Percentiles rank a stretch among this genome's conserved stretches.
phyloP scores from a whole-genome alignment of 2,329 filamentous ascomycete species.

The Fusarium sp. region DNA sequence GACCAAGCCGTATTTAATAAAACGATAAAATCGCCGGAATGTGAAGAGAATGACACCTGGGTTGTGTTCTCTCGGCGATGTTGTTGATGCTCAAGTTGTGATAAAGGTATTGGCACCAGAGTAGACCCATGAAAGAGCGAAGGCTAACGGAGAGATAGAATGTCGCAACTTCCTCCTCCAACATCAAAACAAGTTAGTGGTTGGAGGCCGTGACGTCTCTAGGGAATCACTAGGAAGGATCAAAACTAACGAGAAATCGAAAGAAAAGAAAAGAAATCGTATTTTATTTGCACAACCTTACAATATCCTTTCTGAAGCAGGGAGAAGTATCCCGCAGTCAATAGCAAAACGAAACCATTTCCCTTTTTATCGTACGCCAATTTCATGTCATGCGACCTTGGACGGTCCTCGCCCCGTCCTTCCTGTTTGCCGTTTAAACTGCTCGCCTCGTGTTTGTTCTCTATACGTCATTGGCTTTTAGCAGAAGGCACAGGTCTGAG shows the following conservation, averaged over 20 bases:
- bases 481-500: conserved; percentile 61
- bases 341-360: conserved; percentile 42
- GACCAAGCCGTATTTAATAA: conserved; percentile 2
- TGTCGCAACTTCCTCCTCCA: conserved; percentile 1
- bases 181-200: too few species aligned
- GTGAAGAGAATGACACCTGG: conserved; percentile 21
- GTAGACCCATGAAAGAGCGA: too few species aligned
- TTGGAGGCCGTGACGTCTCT: background rate
- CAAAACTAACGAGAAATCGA: background rate
- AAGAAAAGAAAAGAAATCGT: conserved; percentile 23
- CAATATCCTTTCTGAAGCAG: conserved; percentile 33
- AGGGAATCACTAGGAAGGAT: background rate
- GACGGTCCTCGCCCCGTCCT: conserved; percentile 63
- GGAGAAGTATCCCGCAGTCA: conserved; percentile 18
- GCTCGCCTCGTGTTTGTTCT: conserved; percentile 30
- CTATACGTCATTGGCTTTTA: conserved; percentile 31
- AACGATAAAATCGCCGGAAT: conserved; percentile 6
- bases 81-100: background rate
- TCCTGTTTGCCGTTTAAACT: conserved; percentile 52
- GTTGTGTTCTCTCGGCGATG: conserved; percentile 1
- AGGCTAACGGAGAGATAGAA: too few species aligned
- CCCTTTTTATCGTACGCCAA: conserved; percentile 59
- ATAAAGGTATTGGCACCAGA: background rate
- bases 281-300: conserved; percentile 45
- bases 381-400: conserved; percentile 65